Percentiles rank a stretch among this genome's conserved stretches.
These are phyloP conservation scores for Gymnopus androsaceus DNA, from an alignment of 1,284 basidiomycete genomes.

Conservation along the genomic window DNA sequence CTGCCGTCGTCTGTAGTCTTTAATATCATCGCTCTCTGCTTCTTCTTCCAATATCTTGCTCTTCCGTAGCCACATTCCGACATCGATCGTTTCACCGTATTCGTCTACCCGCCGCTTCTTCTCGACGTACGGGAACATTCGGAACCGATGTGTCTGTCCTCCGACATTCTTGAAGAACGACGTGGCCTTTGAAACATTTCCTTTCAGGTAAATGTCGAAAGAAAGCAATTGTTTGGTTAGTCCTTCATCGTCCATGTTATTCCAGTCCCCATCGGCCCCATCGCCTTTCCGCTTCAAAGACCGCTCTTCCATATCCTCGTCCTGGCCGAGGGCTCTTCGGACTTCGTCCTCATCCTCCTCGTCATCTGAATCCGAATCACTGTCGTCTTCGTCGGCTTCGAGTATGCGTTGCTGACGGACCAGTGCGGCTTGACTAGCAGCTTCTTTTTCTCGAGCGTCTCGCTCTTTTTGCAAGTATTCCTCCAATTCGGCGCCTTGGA, in stretches of 20 bases:
- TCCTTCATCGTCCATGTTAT: slow-evolving; percentile 71
- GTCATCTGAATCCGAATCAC: slow-evolving; percentile 55
- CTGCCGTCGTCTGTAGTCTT: slow-evolving; percentile 70
- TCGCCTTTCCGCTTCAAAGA: slow-evolving; percentile 44
- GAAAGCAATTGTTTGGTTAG: slow-evolving; percentile 75
- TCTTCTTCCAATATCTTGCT: slow-evolving; percentile 88
- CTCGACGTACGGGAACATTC: slow-evolving; percentile 98
- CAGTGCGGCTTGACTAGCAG: slow-evolving; percentile 83
- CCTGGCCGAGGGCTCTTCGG: slow-evolving; percentile 56
- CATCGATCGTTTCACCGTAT: slow-evolving; percentile 94
- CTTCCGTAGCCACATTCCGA: slow-evolving; percentile 90
- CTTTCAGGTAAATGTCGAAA: slow-evolving; percentile 96
- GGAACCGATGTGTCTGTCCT: slow-evolving; percentile 74
- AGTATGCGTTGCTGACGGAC: slow-evolving; percentile 86
- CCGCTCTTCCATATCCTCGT: slow-evolving; percentile 45
- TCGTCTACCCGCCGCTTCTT: slow-evolving; percentile 90
- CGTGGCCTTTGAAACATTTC: slow-evolving; percentile 81
- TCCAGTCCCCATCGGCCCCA: slow-evolving; percentile 65
- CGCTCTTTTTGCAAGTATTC: slow-evolving; percentile 79
- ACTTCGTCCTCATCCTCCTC: slow-evolving; percentile 76
- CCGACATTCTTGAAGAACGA: slow-evolving; percentile 82
- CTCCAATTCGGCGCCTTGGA: slow-evolving; percentile 86
- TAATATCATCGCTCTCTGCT: slow-evolving; percentile 78
- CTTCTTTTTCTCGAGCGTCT: slow-evolving; percentile 81
- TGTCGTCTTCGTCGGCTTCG: slow-evolving; percentile 81